phyloP scores from a whole-genome alignment of 345 rosid species.

The Conringia planisiliqua region DNA sequence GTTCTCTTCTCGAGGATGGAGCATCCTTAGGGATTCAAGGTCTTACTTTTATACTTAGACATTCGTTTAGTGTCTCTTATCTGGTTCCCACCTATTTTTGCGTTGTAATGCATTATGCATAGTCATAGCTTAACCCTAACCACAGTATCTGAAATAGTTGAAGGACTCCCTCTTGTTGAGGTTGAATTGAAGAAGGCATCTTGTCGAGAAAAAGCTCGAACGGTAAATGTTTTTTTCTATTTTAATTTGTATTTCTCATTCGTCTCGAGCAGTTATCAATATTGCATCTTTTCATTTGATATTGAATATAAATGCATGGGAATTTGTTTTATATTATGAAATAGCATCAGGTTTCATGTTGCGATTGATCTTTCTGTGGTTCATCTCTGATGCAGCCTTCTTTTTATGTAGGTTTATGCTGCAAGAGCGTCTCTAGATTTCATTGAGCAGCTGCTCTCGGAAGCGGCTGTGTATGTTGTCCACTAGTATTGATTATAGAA shows the following conservation, averaged over 20 bases:
- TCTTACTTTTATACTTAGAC: slow-evolving; percentile 24
- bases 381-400: slow-evolving; percentile 1
- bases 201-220: slow-evolving; percentile 71
- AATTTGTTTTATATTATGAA: neutral
- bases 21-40: slow-evolving; percentile 73
- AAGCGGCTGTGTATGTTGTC: slow-evolving; percentile 58
- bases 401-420: slow-evolving; percentile 48
- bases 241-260: neutral
- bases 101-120: slow-evolving; percentile 1
- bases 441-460: slow-evolving; percentile 54
- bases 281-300: neutral
- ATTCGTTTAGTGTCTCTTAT: neutral
- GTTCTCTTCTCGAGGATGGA: slow-evolving; percentile 57
- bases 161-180: slow-evolving; percentile 64
- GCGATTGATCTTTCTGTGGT: neutral
- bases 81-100: neutral
- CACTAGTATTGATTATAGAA: slow-evolving; percentile 4
- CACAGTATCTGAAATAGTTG: slow-evolving; percentile 44
- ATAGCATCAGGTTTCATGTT: neutral
- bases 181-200: slow-evolving; percentile 79
- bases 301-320: neutral
- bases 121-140: neutral
- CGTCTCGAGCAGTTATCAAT: neutral
- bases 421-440: slow-evolving; percentile 53
- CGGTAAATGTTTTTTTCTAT: slow-evolving; percentile 38